Base-by-base conservation (phyloP, 1,284 basidiomycete genomes). In the Fistulina hepatica region DNA sequence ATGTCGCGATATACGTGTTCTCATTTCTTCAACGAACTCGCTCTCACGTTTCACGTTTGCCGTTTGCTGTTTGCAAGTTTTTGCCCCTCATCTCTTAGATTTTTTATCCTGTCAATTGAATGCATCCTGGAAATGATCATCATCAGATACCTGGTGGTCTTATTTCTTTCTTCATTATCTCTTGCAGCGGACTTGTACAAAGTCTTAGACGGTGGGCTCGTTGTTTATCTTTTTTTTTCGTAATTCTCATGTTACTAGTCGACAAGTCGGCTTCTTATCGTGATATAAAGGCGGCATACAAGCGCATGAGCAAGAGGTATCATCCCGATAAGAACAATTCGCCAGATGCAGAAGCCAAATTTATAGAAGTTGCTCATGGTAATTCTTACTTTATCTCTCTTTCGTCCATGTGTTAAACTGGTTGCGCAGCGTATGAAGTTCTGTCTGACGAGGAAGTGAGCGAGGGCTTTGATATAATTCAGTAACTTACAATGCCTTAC, bases 291-390 rank as follows among this genome's bases (percentile, higher is more conserved):
- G 80, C 84, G 49, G 88, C 90, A 2, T 97, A 95, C 65, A 84
- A 92, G 61, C 81, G 78, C 55, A 65, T 94, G 33, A 92, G 88
- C 59, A 82, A 80, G 51, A 88, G 81, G 60, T 88, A 76, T 46
- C 92, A 95, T 55, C 92, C 92, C 1, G 92, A 97, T 64, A 93
- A 93, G 66, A 95, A 93, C 60, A 82, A 81, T 48, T 84, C 86
- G 10, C 70, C 78, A 43, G 77, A 67, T 10, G 82, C 90, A 16
- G 82, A 90, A 55, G 76, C 77, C 46, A 82, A 72, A 55, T 95
- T 95, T 53, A 84, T 94, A 12, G 80, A 93, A 48, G 79, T 94
- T 52, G 81, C 90, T 17, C 76, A 82, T 53, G 89, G 89, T 90
- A 50, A 44, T 73, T 52, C 9, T 13, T 12, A 26, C 11, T 4